phyloP scores from a whole-genome alignment of 139 green algal genomes.

The Yamagishiella unicocca region DNA sequence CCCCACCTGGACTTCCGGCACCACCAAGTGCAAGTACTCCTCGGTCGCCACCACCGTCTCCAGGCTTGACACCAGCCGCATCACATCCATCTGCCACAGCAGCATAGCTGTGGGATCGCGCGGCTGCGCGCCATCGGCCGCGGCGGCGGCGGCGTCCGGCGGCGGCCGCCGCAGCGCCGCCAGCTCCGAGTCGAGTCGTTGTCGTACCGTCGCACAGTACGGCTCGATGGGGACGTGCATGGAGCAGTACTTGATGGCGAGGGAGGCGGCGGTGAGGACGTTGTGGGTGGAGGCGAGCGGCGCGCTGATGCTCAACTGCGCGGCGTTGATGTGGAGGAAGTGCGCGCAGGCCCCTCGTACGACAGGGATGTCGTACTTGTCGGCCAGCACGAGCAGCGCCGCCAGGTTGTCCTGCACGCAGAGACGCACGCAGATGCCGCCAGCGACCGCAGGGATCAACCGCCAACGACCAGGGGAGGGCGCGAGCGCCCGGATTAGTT shows the following conservation, averaged over 20 bases:
- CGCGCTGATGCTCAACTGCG: neutral
- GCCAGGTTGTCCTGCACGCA: constrained; percentile 3
- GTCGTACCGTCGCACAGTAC: neutral
- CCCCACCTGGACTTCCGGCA: constrained; percentile 9
- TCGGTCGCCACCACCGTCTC: neutral
- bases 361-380: constrained; percentile 41
- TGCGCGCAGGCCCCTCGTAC: constrained; percentile 24
- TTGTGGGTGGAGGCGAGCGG: constrained; percentile 7
- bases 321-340: neutral
- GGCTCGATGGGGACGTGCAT: neutral
- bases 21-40: neutral
- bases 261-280: neutral
- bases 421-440: no score
- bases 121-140: neutral
- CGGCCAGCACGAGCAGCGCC: constrained; percentile 8
- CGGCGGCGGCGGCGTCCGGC: neutral
- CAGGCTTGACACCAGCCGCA: neutral
- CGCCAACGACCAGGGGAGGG: no score
- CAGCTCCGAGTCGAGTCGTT: constrained; percentile 5
- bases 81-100: neutral
- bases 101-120: neutral
- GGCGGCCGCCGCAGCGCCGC: constrained; percentile 2
- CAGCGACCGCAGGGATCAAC: no score
- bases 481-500: no score
- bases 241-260: neutral